These are phyloP conservation scores for Aureobasidium sp. DNA, from an alignment of 2,329 filamentous ascomycete genomes.

Conservation along the genomic window DNA sequence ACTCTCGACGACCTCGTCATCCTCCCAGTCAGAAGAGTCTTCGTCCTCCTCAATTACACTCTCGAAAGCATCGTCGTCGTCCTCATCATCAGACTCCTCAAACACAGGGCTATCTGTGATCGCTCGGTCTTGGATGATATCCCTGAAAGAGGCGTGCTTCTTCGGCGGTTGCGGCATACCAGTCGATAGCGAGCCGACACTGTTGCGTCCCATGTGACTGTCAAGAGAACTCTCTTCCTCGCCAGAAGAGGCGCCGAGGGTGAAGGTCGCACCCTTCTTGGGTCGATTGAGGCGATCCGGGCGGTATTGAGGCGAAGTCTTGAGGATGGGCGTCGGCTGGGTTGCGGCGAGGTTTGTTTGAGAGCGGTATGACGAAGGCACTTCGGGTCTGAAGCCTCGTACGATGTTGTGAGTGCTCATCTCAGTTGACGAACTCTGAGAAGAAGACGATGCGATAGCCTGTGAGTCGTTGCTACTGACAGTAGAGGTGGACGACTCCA, in stretches of 20 bases:
- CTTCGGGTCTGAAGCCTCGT: constrained; percentile 75
- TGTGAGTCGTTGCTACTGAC: constrained; percentile 34
- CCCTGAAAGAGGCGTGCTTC: constrained; percentile 77
- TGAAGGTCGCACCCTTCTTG: constrained; percentile 60
- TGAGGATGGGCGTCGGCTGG: constrained; percentile 52
- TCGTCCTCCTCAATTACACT: constrained; percentile 61
- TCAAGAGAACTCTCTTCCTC: constrained; percentile 75
- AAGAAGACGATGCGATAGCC: constrained; percentile 26
- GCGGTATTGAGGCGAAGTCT: constrained; percentile 32
- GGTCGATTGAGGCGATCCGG: constrained; percentile 10
- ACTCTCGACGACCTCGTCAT: constrained; percentile 58
- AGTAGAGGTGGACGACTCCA: constrained; percentile 53
- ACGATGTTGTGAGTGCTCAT: constrained; percentile 62
- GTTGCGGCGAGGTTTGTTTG: constrained; percentile 45
- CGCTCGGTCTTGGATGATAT: constrained; percentile 60
- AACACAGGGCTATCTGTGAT: constrained; percentile 54
- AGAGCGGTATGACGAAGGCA: constrained; percentile 58
- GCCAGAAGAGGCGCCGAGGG: constrained; percentile 68
- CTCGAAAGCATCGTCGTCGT: constrained; percentile 58
- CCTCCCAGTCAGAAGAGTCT: constrained; percentile 43
- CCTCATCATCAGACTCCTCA: constrained; percentile 50
- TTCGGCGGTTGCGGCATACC: constrained; percentile 47
- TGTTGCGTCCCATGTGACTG: constrained; percentile 45
- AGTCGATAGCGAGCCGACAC: constrained; percentile 47
- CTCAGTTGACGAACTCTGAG: constrained; percentile 56